Base-by-base conservation (phyloP, 1,284 basidiomycete species). In the Somion occarium region DNA sequence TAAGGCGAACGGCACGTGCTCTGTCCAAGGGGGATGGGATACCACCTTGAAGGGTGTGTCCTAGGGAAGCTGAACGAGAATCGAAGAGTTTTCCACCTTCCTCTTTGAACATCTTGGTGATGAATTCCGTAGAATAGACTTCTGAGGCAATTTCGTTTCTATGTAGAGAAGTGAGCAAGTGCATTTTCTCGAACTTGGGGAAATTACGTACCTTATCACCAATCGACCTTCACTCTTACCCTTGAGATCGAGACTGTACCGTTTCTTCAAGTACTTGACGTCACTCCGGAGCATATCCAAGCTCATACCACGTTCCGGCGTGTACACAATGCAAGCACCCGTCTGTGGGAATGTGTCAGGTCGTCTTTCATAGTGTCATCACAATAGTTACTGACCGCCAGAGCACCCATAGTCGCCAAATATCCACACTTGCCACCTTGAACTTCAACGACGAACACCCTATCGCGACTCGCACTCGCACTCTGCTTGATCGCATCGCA, bases 401-500 rank as follows among this genome's bases (percentile, higher is more conserved):
- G 75, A 1, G 93, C 96, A 51, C 96, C 97, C 77, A 98, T 82
- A 1, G 93, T 88, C 5, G 95, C 94, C 55, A 99, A 84, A 69
- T 97, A 98, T 9, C 97, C 96, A 66, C 92, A 97, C 70, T 88
- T 88, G 30, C 96, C 96, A 50, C 97, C 96, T 69, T 99, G 97
- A 0, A 95, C 98, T 73, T 99, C 95, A 23, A 99, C 93, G 1
- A 99, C 90, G 66, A 99, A 99, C 50, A 98, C 95, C 44, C 96
- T 76, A 69, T 98, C 96, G 57, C 96, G 73, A 61, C 91, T 95
- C 4, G 96, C 96, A 47, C 90, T 91, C 3, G 97, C 96, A 62
- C 91, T 94, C 76, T 99, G 97, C 74, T 95, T 97, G 72, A 99
- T 97, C 26, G 94, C 88, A 70, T 99, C 97, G 65, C 95, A 98